A percentile compares a stretch with the other conserved stretches of the same genome.
Evolutionary conservation across 768 basidiomycete genomes (phyloP).

Genomic region (Roridomyces roridus): DNA sequence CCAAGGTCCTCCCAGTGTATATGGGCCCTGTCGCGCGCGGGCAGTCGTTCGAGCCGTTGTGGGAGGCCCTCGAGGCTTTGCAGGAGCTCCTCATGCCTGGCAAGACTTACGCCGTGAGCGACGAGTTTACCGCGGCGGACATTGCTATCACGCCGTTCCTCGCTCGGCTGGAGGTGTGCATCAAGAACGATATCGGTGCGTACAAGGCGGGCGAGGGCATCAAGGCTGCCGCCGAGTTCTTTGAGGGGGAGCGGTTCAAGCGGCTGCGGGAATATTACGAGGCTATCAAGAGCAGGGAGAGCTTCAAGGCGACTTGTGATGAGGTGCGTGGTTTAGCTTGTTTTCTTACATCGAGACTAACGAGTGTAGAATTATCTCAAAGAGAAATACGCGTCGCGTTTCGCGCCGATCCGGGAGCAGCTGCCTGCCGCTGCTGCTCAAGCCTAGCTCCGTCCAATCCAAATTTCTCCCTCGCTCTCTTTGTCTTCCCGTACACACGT

Average conservation of each 20-base stretch:
- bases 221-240: constrained; percentile 48
- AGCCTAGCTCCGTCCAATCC: neutral
- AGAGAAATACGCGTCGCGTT: constrained; percentile 15
- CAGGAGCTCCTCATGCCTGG: constrained; percentile 56
- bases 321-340: constrained; percentile 40
- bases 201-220: constrained; percentile 55
- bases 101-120: constrained; percentile 48
- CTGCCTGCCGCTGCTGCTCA: constrained; percentile 5
- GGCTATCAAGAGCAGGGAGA: constrained; percentile 56
- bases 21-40: constrained; percentile 43
- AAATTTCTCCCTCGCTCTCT: neutral
- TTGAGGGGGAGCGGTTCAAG: constrained; percentile 51
- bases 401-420: constrained; percentile 11
- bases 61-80: constrained; percentile 49
- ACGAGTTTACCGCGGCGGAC: constrained; percentile 67
- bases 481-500: too few species aligned
- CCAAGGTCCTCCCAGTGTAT: constrained; percentile 49
- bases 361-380: constrained; percentile 17
- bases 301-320: constrained; percentile 61
- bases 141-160: constrained; percentile 66
- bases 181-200: constrained; percentile 58
- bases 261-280: constrained; percentile 54
- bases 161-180: constrained; percentile 50
- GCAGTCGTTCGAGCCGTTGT: constrained; percentile 46
- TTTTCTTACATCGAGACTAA: neutral